These are phyloP conservation scores for Ambrosia hybrid DNA, from an alignment of 140 eudicot species.

Conservation along the genomic window DNA sequence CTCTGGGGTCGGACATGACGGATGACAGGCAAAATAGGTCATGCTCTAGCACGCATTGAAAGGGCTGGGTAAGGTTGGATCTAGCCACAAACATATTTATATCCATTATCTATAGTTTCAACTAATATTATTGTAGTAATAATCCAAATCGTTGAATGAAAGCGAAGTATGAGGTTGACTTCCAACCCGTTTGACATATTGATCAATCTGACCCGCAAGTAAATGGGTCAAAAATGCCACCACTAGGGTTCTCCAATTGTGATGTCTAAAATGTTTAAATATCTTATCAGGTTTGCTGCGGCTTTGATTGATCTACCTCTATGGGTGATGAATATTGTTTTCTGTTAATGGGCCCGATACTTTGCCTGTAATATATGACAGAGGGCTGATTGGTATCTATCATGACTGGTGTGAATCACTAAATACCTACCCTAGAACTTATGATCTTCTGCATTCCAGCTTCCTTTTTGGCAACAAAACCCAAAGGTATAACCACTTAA, in stretches of 20 bases:
- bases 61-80: too few relatives aligned
- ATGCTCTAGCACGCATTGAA: too few relatives aligned
- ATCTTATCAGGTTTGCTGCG: conserved; percentile 71
- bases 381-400: conserved; percentile 87
- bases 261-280: conserved; percentile 5
- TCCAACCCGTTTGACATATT: not conserved
- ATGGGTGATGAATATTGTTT: conserved; percentile 95
- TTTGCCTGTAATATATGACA: conserved; percentile 66
- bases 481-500: conserved; percentile 52
- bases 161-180: not conserved
- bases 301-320: conserved; percentile 67
- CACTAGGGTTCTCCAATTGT: not conserved
- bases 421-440: conserved; percentile 84
- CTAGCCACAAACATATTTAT: too few relatives aligned
- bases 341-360: conserved; percentile 74
- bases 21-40: too few relatives aligned
- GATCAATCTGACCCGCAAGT: not conserved
- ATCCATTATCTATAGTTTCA: too few relatives aligned
- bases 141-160: too few relatives aligned
- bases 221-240: not conserved
- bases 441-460: conserved; percentile 84
- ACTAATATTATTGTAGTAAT: too few relatives aligned
- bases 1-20: too few relatives aligned
- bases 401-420: conserved; percentile 98
- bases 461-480: conserved; percentile 76